Base-by-base conservation (phyloP, 345 rosid genomes). In the Heritiera fomes region DNA sequence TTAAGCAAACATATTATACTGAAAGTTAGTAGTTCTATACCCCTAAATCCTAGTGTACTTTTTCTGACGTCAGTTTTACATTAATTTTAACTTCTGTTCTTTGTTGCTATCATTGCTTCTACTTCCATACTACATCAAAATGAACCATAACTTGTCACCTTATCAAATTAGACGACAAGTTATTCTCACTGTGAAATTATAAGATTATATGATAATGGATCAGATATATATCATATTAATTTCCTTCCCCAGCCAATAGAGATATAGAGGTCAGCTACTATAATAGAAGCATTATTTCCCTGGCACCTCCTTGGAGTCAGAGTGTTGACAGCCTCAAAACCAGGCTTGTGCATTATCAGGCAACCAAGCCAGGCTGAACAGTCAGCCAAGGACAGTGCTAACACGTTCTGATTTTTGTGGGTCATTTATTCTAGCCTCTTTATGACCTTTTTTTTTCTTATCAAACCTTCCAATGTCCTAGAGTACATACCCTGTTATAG, bases 401-500 rank as follows among this genome's bases (percentile, higher is more conserved):
- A 17, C 28, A 13, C 14, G 34, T 38, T 11, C 8, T n/a, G 40
- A 28, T 20, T 53, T 72, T 20, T 2, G 28, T 40, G 20, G 28
- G 9, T 38, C 10, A 1, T 58, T 58, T 45, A 43, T 45, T 59
- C 77, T 12, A 41, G 53, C 32, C 63, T 73, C 32, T 38, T 11
- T 49, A 18, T 10, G 50, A 38, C 10, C 18, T 56, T 38, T 30
- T 38, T 34, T 53, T 73, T 40, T 73, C 28, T 23, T 23, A 23
- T 23, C 28, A 32, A 14, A 38, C 30, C 47, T 13, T 18, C 15
- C 23, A 75, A 7, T 7, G 55, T 14, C 52, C 47, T 11, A 83
- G 66, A 49, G 77, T 63, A 75, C 89, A 73, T 91, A 96, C 99
- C 99, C 99, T 52, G 99, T 96, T 83, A 96, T 90, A 13, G 92